Conservation (phyloP, 768 basidiomycete species). For the Rhodosporidiobolus odoratus region DNA sequence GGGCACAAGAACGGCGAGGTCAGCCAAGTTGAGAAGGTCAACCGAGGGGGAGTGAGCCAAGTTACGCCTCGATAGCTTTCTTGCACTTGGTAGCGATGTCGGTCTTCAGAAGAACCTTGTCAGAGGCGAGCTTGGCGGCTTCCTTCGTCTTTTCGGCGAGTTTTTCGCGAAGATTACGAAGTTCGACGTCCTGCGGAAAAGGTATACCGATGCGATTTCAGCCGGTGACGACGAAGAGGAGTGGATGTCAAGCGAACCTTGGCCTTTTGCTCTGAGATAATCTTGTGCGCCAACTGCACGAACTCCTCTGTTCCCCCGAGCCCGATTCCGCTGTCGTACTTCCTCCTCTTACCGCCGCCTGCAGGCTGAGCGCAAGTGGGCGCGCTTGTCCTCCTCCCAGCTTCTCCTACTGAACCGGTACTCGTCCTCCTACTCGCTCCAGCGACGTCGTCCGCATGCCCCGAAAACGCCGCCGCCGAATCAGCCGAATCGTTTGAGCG, state of each 20-base stretch:
- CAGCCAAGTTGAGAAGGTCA: background rate
- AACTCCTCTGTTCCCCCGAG: no score
- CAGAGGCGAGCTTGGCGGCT: background rate
- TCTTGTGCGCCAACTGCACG: no score
- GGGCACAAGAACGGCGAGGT: background rate
- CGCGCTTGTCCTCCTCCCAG: no score
- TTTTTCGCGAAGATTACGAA: background rate
- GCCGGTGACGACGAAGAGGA: background rate
- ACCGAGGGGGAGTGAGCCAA: background rate
- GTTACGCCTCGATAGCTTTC: background rate
- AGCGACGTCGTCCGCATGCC: no score
- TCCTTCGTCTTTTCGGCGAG: background rate
- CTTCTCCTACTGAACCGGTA: no score
- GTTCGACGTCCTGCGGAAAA: constrained; percentile 2
- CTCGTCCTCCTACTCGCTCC: no score
- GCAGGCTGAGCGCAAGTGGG: no score
- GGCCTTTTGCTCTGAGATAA: no score
- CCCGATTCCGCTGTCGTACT: no score
- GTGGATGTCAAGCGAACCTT: background rate
- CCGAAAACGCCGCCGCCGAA: no score
- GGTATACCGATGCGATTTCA: background rate
- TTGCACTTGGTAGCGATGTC: background rate
- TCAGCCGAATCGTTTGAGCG: no score
- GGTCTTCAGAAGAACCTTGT: constrained; percentile 13
- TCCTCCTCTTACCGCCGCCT: no score